Conservation (phyloP, 768 basidiomycete genomes). For the Russula virescens region DNA sequence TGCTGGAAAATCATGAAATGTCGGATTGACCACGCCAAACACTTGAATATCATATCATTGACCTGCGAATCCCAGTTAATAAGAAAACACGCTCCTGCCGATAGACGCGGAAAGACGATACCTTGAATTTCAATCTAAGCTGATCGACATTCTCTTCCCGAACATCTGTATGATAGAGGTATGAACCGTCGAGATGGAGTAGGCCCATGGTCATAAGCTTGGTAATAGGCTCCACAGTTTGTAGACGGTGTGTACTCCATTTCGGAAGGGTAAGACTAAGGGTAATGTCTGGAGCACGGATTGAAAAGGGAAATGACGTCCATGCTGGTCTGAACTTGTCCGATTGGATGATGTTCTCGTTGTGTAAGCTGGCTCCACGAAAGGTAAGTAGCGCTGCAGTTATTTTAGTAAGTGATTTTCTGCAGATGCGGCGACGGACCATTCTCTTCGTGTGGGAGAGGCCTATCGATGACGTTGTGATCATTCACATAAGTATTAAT, state of each 20-base stretch:
- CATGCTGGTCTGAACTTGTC: slow-evolving; percentile 67
- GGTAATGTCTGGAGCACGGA: slow-evolving; percentile 53
- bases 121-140: slow-evolving; percentile 60
- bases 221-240: slow-evolving; percentile 52
- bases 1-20: slow-evolving; percentile 85
- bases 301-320: slow-evolving; percentile 57
- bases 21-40: slow-evolving; percentile 82
- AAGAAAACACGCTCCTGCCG: neutral
- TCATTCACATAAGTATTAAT: slow-evolving; percentile 87
- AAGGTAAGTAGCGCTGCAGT: slow-evolving; percentile 64
- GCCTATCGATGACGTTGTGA: slow-evolving; percentile 94
- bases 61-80: slow-evolving; percentile 34
- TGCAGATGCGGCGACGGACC: slow-evolving; percentile 39
- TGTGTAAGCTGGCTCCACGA: slow-evolving; percentile 51
- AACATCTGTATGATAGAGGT: slow-evolving; percentile 65
- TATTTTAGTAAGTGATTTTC: neutral
- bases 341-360: slow-evolving; percentile 53
- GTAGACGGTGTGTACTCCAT: slow-evolving; percentile 83
- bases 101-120: slow-evolving; percentile 31
- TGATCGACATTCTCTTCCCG: slow-evolving; percentile 72
- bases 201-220: slow-evolving; percentile 55
- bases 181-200: slow-evolving; percentile 61
- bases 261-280: slow-evolving; percentile 67
- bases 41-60: slow-evolving; percentile 53
- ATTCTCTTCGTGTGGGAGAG: slow-evolving; percentile 75